phyloP scores from a whole-genome alignment of 495 filamentous ascomycete species.

The Hypoxylon fuscum region DNA sequence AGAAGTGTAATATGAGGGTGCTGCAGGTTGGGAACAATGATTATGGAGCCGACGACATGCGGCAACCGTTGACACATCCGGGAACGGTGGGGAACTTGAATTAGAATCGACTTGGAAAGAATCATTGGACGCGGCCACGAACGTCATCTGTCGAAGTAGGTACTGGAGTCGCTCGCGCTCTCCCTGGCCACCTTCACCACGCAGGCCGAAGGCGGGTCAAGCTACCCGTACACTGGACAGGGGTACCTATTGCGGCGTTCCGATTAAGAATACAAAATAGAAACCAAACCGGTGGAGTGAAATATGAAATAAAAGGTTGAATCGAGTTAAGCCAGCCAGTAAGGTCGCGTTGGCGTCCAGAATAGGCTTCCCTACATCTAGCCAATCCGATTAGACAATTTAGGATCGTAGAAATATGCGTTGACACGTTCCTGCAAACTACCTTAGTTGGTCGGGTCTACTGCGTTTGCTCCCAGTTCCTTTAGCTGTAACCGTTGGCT shows the following conservation, averaged over 20 bases:
- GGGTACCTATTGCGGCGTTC: slow-evolving; percentile 33
- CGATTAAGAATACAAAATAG: slow-evolving; percentile 32
- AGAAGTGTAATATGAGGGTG: slow-evolving; percentile 28
- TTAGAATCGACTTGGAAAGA: slow-evolving; percentile 29
- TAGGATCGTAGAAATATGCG: slow-evolving; percentile 28
- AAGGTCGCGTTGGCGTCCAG: slow-evolving; percentile 4
- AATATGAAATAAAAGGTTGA: no score
- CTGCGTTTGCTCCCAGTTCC: slow-evolving; percentile 34
- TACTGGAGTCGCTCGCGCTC: slow-evolving; percentile 11
- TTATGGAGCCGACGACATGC: slow-evolving; percentile 21
- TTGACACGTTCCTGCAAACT: slow-evolving; percentile 33
- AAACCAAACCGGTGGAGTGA: slow-evolving; percentile 29
- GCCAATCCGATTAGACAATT: slow-evolving; percentile 33
- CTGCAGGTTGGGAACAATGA: slow-evolving; percentile 21
- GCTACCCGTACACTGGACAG: slow-evolving; percentile 27
- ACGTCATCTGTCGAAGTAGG: slow-evolving; percentile 24
- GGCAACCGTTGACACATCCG: slow-evolving; percentile 22
- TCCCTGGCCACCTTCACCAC: slow-evolving; percentile 18
- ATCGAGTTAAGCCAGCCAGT: no score
- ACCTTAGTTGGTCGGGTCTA: slow-evolving; percentile 17
- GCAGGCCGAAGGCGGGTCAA: slow-evolving; percentile 23
- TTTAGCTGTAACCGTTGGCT: slow-evolving; percentile 37
- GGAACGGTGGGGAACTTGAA: slow-evolving; percentile 28
- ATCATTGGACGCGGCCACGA: slow-evolving; percentile 22
- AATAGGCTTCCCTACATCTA: slow-evolving; percentile 17